Base-by-base conservation (phyloP, 352 stramenopile species). In the Albugo candida region DNA sequence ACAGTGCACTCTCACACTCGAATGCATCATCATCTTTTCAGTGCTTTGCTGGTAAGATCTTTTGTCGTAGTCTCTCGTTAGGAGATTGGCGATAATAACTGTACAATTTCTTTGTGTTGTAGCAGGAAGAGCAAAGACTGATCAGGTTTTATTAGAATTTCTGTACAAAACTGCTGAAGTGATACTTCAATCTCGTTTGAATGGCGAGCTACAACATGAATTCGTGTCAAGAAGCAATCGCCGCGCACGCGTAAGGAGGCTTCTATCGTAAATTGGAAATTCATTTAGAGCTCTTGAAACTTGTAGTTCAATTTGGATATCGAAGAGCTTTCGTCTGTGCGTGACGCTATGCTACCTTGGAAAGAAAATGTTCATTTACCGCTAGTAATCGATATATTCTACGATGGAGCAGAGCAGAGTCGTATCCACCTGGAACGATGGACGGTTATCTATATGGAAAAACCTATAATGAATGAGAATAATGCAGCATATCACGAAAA, bases 101-200 rank as follows among this genome's bases (percentile, higher is more conserved):
- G 8, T 31, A 31, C 8, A 31, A 31, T 31, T 31, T 8, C 8
- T 31, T 8, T 31, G 24, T 10, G 3, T 43, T 24, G 20, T 34
- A 72, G 70, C 75, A 1, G 75, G 75, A 1, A 65, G 75, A 11
- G 51, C 69, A 40, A 87, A 88, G 47, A 87, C 75, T 1, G 78
- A 92, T 51, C 75, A 86, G 45, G 75, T 88, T 35, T 74, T 92
- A 52, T 59, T 88, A 8, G 78, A 92, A 45, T 83, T 83, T 47
- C 56, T 87, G 2, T 84, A 81, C 58, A 92, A 92, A 54, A 65
- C 67, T 2, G 67, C 78, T 1, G 78, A 92, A 51, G 66, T 92
- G 37, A 73, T 92, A 35, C 52, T 88, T 19, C 75, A 86, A 58
- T 84, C 70, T 50, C 73, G 78, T 50, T 73, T 86, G 18, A 70